phyloP scores from a whole-genome alignment of 1,284 basidiomycete genomes.

The Filobasidium uniguttulatum region DNA sequence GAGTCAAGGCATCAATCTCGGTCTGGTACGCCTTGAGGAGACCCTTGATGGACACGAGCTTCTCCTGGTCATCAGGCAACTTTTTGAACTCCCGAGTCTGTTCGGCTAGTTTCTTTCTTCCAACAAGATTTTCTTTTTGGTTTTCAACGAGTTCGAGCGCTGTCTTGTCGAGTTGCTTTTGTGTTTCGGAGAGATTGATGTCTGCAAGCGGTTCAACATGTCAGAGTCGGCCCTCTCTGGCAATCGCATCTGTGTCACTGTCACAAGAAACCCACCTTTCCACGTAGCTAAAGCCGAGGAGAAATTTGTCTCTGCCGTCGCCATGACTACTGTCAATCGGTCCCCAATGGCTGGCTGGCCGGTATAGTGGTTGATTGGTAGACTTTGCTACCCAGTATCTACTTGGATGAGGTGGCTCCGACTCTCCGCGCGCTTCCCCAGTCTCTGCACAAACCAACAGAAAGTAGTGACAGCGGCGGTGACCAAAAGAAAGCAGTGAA shows the following conservation, averaged over 20 bases:
- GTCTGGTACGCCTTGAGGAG: slow-evolving; percentile 89
- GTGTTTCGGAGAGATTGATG: slow-evolving; percentile 76
- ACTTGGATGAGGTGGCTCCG: no score
- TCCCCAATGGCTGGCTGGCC: no score
- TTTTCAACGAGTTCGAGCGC: slow-evolving; percentile 92
- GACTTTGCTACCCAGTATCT: no score
- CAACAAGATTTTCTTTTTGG: slow-evolving; percentile 86
- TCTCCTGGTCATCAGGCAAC: slow-evolving; percentile 66
- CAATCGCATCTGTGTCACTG: not conserved
- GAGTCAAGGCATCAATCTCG: slow-evolving; percentile 89
- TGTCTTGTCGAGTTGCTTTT: slow-evolving; percentile 77
- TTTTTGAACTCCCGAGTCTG: slow-evolving; percentile 94
- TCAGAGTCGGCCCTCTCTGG: not conserved
- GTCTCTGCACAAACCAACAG: no score
- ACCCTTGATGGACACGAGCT: slow-evolving; percentile 67
- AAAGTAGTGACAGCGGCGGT: no score
- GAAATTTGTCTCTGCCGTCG: slow-evolving; percentile 45
- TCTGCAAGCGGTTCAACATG: slow-evolving; percentile 40
- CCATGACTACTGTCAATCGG: not conserved
- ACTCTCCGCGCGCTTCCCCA: no score
- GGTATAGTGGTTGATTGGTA: no score
- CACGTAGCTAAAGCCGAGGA: slow-evolving; percentile 71
- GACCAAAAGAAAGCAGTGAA: no score
- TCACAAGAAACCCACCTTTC: slow-evolving; percentile 49
- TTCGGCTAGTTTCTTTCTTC: slow-evolving; percentile 83